Conservation (phyloP, 257 asterid species). For the Buddleja alternifolia region DNA sequence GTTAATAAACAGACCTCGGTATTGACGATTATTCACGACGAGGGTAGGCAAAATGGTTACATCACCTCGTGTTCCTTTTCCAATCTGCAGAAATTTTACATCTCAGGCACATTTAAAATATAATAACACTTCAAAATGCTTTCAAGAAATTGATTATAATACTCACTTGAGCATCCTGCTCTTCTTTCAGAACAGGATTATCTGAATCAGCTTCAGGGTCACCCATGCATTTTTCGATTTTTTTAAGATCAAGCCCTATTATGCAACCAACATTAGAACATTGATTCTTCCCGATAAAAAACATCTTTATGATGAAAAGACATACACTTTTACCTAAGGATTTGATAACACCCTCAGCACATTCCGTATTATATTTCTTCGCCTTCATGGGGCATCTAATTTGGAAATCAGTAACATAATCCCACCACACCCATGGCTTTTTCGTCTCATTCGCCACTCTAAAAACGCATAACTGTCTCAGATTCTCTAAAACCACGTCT, state of each 20-base stretch:
- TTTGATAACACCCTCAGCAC: constrained; percentile 50
- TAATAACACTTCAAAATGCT: not conserved
- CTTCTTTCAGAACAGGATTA: constrained; percentile 54
- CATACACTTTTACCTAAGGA: constrained; percentile 40
- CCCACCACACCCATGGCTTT: constrained; percentile 63
- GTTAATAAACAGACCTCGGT: constrained; percentile 66
- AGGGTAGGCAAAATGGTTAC: constrained; percentile 91
- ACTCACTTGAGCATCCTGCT: constrained; percentile 64
- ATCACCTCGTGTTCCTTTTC: constrained; percentile 93
- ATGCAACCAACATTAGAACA: constrained; percentile 19
- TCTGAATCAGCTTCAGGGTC: constrained; percentile 53
- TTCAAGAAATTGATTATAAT: not conserved
- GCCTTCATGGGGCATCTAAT: constrained; percentile 61
- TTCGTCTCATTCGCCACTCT: constrained; percentile 47
- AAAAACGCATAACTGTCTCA: constrained; percentile 55
- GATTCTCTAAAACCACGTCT: constrained; percentile 53
- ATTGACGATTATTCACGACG: constrained; percentile 87
- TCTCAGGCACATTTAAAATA: constrained; percentile 24
- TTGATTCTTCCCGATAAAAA: not conserved
- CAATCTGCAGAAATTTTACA: constrained; percentile 54
- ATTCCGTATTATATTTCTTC: constrained; percentile 52
- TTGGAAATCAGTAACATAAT: constrained; percentile 57
- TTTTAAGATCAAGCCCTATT: constrained; percentile 49
- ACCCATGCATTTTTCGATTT: constrained; percentile 54
- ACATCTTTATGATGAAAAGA: constrained; percentile 1